phyloP scores from a whole-genome alignment of 495 filamentous ascomycete genomes.

The Penicillium bovifimosum region DNA sequence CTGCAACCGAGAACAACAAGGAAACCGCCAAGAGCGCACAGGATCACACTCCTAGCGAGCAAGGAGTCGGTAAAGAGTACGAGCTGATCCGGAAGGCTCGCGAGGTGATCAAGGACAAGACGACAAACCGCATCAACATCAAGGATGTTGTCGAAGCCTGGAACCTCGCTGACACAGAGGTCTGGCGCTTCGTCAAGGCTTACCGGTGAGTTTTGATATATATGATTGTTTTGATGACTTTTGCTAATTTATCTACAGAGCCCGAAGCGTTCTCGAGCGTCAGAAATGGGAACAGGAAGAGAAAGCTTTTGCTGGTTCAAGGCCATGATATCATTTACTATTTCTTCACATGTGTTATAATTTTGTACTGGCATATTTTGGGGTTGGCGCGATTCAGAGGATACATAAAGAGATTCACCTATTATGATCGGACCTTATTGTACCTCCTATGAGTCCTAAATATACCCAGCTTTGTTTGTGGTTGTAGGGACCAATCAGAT shows the following conservation, averaged over 20 bases:
- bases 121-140: conserved; percentile 33
- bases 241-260: conserved; percentile 26
- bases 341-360: conserved; percentile 16
- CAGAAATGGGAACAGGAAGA: conserved; percentile 45
- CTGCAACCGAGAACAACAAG: conserved; percentile 49
- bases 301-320: conserved; percentile 35
- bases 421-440: no score
- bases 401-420: conserved; percentile 5
- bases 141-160: conserved; percentile 74
- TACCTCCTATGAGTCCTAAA: no score
- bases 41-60: conserved; percentile 39
- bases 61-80: conserved; percentile 50
- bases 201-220: conserved; percentile 36
- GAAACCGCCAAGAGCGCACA: conserved; percentile 26
- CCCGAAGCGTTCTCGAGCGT: conserved; percentile 41
- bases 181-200: conserved; percentile 84
- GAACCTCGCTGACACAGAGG: conserved; percentile 90
- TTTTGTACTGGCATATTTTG: conserved; percentile 11
- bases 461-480: background rate
- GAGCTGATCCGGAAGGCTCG: conserved; percentile 57
- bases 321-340: conserved; percentile 8
- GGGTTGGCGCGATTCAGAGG: conserved; percentile 8
- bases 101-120: conserved; percentile 42
- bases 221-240: background rate
- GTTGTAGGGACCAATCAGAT: background rate